Evolutionary conservation across 768 basidiomycete species (phyloP), one percentile per base, ranked within the genome.

Genomic region (Trichaptum fuscoviolaceum): DNA sequence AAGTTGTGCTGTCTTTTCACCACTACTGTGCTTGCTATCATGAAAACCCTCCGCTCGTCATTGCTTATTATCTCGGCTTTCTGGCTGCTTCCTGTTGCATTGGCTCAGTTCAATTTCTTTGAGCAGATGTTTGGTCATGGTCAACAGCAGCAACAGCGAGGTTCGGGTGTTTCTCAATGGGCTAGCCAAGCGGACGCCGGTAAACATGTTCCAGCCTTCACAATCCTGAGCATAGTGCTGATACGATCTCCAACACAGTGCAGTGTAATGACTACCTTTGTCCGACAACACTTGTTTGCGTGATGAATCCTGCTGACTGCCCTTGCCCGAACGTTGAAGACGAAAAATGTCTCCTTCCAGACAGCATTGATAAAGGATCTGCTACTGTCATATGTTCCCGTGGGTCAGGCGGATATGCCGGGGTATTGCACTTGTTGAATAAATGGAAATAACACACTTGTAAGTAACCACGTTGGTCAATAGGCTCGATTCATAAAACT

Each of bases 81-180:
- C 42, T 52, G 42, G 42, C 20, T 52, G 15, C 42, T 52, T 52
- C 42, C 42, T 5, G 42, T 79, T 58, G 83, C 75, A 35, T 77
- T 78, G 18, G 88, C 86, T n/a, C 90, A 93, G 71, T 93, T 92
- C 75, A 82, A 85, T 60, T 90, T 92, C 76, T 93, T 93, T 71
- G 86, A 89, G 68, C 85, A 88, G 57, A 87, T 92, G 85, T 93
- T 91, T 71, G 85, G 86, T 35, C 70, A 70, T 57, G 80, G 84
- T 25, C 84, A 85, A 52, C 77, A 77, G 42, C 87, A 88, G 57
- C 84, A 83, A 63, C 81, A 80, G 65, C 81, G 82, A 59, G 81
- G 83, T 25, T 74, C 81, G 58, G 83, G 82, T 27, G 78, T 83
- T 20, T 83, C 83, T 2, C 89, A 91, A 70, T 91, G 89, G 86